These are phyloP conservation scores for Dothideomycetidae sp. DNA, from an alignment of 2,329 filamentous ascomycete species.

Conservation along the genomic window DNA sequence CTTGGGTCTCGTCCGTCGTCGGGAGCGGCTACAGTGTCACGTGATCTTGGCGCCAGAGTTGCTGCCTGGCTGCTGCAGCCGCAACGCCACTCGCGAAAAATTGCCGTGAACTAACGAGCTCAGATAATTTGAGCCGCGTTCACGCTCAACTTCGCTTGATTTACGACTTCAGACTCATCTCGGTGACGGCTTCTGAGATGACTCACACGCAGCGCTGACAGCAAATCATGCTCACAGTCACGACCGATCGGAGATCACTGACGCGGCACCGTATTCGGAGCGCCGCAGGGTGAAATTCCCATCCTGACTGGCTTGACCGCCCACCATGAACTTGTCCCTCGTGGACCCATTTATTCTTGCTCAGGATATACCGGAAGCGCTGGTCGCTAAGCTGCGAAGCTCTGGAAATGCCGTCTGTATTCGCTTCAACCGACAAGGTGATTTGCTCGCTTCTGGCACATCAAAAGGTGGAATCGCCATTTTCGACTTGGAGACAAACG, in stretches of 20 bases:
- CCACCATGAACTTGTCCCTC: slow-evolving; percentile 53
- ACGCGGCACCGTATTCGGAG: background rate
- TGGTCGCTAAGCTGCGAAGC: slow-evolving; percentile 71
- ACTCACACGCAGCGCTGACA: background rate
- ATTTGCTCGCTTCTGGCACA: slow-evolving; percentile 85
- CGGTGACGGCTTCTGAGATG: background rate
- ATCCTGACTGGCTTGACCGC: too few species aligned
- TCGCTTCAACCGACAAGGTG: slow-evolving; percentile 87
- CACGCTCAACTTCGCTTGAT: too few species aligned
- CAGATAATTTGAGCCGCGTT: too few species aligned
- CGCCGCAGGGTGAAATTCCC: too few species aligned
- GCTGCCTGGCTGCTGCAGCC: too few species aligned
- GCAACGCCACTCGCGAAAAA: background rate
- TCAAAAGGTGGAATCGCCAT: slow-evolving; percentile 85
- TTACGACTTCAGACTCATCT: background rate
- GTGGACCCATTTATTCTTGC: slow-evolving; percentile 58
- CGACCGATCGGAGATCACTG: background rate
- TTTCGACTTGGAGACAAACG: slow-evolving; percentile 95
- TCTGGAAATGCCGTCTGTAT: slow-evolving; percentile 48
- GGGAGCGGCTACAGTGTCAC: slow-evolving; percentile 6
- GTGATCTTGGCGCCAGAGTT: slow-evolving; percentile 8
- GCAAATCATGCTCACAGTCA: background rate
- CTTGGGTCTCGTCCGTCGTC: too few species aligned
- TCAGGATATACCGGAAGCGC: slow-evolving; percentile 78
- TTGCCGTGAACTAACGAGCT: too few species aligned